These are phyloP conservation scores for Fusarium scirpi DNA, from an alignment of 2,329 filamentous ascomycete species.

Conservation along the genomic window DNA sequence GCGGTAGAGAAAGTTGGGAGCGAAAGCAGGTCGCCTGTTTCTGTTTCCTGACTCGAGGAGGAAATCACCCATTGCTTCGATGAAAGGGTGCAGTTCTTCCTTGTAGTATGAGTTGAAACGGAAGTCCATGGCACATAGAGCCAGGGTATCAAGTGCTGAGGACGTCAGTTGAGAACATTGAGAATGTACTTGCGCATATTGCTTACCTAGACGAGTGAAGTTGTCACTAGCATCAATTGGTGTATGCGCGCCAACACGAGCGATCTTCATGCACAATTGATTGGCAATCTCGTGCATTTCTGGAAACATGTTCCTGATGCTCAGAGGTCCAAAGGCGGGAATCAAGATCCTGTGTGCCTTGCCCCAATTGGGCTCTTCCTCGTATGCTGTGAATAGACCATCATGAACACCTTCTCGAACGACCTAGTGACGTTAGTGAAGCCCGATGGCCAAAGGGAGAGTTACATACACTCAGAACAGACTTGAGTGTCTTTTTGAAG, in stretches of 20 bases:
- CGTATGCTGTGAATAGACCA: conserved; percentile 72
- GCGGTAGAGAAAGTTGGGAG: conserved; percentile 62
- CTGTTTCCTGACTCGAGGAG: conserved; percentile 67
- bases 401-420: conserved; percentile 71
- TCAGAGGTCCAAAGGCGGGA: conserved; percentile 76
- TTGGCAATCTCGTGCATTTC: conserved; percentile 76
- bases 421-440: conserved; percentile 49
- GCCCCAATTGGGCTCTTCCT: conserved; percentile 71
- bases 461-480: conserved; percentile 56
- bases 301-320: conserved; percentile 76
- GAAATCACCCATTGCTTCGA: conserved; percentile 74
- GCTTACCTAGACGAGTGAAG: conserved; percentile 71
- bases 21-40: conserved; percentile 59
- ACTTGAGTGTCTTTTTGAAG: conserved; percentile 70
- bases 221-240: conserved; percentile 73
- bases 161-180: neutral
- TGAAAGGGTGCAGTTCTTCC: conserved; percentile 76
- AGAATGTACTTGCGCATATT: neutral
- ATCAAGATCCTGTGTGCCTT: conserved; percentile 74
- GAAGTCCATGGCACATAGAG: conserved; percentile 76
- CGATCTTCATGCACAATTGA: conserved; percentile 76
- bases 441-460: neutral
- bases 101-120: conserved; percentile 82
- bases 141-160: conserved; percentile 75
- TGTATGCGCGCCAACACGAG: conserved; percentile 68